Conservation (phyloP, 768 basidiomycete species). For the Pulveroboletus sp. region DNA sequence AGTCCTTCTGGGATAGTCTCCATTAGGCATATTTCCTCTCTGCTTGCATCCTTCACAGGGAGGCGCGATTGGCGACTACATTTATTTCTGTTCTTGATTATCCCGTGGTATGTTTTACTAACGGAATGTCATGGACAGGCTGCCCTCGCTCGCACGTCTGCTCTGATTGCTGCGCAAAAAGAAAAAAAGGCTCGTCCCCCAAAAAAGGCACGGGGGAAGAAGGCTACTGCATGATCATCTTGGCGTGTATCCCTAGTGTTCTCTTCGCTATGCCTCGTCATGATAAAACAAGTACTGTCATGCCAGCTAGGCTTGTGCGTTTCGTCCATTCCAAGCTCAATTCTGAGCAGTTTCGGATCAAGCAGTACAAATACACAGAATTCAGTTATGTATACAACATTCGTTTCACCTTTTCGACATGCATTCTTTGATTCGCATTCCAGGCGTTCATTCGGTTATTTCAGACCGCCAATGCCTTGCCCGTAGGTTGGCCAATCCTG, state of each 20-base stretch:
- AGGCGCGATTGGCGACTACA: slow-evolving; percentile 33
- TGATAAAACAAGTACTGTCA: slow-evolving; percentile 17
- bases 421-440: not conserved
- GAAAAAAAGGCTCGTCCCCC: slow-evolving; percentile 64
- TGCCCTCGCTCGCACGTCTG: slow-evolving; percentile 73
- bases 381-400: slow-evolving; percentile 7
- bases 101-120: slow-evolving; percentile 49
- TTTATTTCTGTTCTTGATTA: slow-evolving; percentile 2
- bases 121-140: slow-evolving; percentile 44
- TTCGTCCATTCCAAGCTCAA: not conserved
- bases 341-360: slow-evolving; percentile 2
- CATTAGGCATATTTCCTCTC: slow-evolving; percentile 23
- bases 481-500: slow-evolving; percentile 59
- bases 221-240: slow-evolving; percentile 32
- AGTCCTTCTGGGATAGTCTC: slow-evolving; percentile 23
- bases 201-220: slow-evolving; percentile 75
- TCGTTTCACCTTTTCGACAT: not conserved
- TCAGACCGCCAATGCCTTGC: slow-evolving; percentile 39
- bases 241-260: slow-evolving; percentile 26
- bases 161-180: slow-evolving; percentile 65
- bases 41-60: slow-evolving; percentile 26
- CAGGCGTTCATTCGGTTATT: slow-evolving; percentile 3
- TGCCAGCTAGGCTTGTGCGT: slow-evolving; percentile 6
- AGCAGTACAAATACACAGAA: slow-evolving; percentile 22
- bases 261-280: slow-evolving; percentile 17